Conservation (phyloP, 768 basidiomycete species). For the Lactifluus piperatus region DNA sequence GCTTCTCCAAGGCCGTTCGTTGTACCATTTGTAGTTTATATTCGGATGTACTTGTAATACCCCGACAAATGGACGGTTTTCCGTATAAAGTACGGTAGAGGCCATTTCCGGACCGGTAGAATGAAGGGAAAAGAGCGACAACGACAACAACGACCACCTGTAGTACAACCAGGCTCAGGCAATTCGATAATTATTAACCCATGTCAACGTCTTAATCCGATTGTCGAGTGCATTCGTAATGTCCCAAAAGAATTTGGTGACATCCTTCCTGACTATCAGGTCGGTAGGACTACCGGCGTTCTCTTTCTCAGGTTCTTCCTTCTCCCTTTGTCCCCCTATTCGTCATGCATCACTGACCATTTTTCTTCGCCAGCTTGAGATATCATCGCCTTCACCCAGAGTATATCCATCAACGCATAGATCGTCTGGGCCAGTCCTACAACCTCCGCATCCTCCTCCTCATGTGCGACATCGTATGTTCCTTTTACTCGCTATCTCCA, state of each 20-base stretch:
- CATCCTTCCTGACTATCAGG: slow-evolving; percentile 90
- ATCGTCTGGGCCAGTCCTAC: slow-evolving; percentile 74
- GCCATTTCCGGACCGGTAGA: no score
- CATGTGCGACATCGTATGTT: slow-evolving; percentile 77
- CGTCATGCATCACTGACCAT: neutral
- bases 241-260: slow-evolving; percentile 92
- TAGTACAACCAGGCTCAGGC: slow-evolving; percentile 27
- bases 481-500: neutral
- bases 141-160: no score
- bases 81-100: no score
- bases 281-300: slow-evolving; percentile 88
- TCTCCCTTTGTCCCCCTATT: no score
- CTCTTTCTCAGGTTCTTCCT: slow-evolving; percentile 73
- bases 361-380: slow-evolving; percentile 48
- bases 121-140: slow-evolving; percentile 16
- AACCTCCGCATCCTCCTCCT: slow-evolving; percentile 28
- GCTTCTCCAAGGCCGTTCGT: no score
- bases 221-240: slow-evolving; percentile 80
- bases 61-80: no score
- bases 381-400: slow-evolving; percentile 98
- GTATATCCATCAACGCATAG: slow-evolving; percentile 92
- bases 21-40: no score
- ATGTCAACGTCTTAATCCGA: slow-evolving; percentile 70
- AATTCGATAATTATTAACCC: slow-evolving; percentile 30
- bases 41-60: no score